These are phyloP conservation scores for Acorus gramineus DNA, from an alignment of 106 monocot species.

Conservation along the genomic window DNA sequence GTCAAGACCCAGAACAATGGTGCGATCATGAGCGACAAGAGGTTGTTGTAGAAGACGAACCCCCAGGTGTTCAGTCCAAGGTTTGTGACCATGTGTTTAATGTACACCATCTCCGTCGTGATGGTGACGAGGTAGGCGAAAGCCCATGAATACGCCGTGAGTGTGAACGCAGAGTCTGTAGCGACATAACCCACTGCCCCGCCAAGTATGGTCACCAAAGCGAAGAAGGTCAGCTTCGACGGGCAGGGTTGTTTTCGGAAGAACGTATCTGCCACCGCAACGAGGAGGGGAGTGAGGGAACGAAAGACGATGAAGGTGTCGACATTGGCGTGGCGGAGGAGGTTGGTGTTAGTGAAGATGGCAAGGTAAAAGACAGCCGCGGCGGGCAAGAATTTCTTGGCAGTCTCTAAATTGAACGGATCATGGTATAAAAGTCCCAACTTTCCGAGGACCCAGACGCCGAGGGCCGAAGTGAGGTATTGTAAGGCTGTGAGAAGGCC, in stretches of 20 bases:
- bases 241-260: constrained; percentile 82
- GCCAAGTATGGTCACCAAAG: constrained; percentile 58
- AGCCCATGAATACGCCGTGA: constrained; percentile 89
- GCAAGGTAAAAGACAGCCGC: constrained; percentile 81
- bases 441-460: constrained; percentile 74
- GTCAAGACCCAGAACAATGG: constrained; percentile 75
- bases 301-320: constrained; percentile 93
- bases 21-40: constrained; percentile 67
- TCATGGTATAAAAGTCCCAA: constrained; percentile 65
- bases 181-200: constrained; percentile 81
- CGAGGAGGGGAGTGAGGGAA: constrained; percentile 67
- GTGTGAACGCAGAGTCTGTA: constrained; percentile 62
- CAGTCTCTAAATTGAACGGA: constrained; percentile 50
- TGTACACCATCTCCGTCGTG: constrained; percentile 93
- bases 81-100: constrained; percentile 83
- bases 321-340: constrained; percentile 81
- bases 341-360: constrained; percentile 93
- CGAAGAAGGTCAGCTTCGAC: constrained; percentile 67
- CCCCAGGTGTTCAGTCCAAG: constrained; percentile 88
- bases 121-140: constrained; percentile 75
- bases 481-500: constrained; percentile 67
- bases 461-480: constrained; percentile 59
- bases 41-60: constrained; percentile 83
- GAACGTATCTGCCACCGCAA: constrained; percentile 73
- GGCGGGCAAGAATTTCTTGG: constrained; percentile 78